Evolutionary conservation across 169 alveolate species (phyloP), one percentile per base, ranked within the genome.

Genomic region (Babesia ovis): DNA sequence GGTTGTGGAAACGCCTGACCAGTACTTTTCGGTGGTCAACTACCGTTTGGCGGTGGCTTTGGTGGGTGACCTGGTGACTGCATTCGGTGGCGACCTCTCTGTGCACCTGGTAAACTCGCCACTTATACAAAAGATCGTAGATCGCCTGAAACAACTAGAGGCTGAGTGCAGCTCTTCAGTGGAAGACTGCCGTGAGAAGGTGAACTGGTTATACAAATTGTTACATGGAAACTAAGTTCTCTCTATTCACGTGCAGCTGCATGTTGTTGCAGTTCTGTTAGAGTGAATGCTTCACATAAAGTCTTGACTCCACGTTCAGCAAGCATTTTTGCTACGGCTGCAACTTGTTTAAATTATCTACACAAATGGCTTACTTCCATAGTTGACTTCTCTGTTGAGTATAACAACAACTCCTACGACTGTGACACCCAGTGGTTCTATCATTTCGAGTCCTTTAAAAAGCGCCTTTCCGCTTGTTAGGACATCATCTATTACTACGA

Each of bases 1-100:
- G 55, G 93, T 92, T 37, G 80, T 72, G 46, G 82, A 70, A 0
- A 72, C 89, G 4, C 83, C 77, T 20, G 53, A 59, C 32, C 68
- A 51, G 37, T 81, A 55, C 72, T 81, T 71, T 69, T 62, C 74
- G 14, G 31, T 54, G 39, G 53, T 27, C 27, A 58, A 56, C 32
- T 72, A 39, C 48, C 42, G 43, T 16, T 55, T 81, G 29, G 89
- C 89, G 20, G 80, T 81, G 37, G 39, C 89, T 0, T 70, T 81
- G 48, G 74, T 32, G 35, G 89, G 86, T 23, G 89, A 81, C 67
- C 66, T 81, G 11, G 55, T 54, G 4, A n/a, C 62, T 14, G 68
- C 84, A 20, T 81, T 81, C 32, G 89, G 89, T 27, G 34, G 67
- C 25, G 84, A 70, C 54, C 72, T 81, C 32, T 70, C 89, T 35